Conservation (phyloP, 2,329 filamentous ascomycete genomes). For the Fusarium newnesense region DNA sequence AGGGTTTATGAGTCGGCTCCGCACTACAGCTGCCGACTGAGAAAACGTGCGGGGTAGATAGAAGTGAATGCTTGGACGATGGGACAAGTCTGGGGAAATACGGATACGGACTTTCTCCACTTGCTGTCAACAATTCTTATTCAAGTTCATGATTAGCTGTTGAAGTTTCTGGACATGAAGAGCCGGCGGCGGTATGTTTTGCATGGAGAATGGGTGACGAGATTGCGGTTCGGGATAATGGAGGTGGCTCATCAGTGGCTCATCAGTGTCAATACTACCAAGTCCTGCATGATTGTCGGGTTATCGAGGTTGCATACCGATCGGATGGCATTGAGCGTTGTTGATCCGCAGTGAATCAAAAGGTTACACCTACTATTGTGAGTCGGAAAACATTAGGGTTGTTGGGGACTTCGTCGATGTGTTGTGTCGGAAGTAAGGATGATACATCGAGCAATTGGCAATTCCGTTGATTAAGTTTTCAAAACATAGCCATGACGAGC, state of each 20-base stretch:
- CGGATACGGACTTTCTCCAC: neutral
- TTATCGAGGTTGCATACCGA: accelerated
- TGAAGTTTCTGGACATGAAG: neutral
- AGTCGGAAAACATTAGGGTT: neutral
- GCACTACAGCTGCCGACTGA: neutral
- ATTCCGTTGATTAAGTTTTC: accelerated
- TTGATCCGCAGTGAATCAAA: neutral
- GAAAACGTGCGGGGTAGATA: neutral
- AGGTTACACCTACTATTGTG: accelerated
- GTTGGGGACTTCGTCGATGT: neutral
- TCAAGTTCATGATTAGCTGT: accelerated
- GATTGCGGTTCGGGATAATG: neutral
- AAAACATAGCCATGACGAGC: accelerated
- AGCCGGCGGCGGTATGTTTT: no score
- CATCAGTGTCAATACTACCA: neutral
- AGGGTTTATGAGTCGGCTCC: neutral
- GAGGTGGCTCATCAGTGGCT: accelerated
- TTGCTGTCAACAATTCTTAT: neutral
- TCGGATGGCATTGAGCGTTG: neutral
- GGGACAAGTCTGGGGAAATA: neutral
- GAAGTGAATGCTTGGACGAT: neutral
- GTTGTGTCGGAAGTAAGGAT: neutral
- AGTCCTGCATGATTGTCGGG: neutral
- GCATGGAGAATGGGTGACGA: neutral
- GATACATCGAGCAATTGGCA: accelerated